Evolutionary conservation across 352 stramenopile species (phyloP).

Genomic region (Globisporangium echinulatum): DNA sequence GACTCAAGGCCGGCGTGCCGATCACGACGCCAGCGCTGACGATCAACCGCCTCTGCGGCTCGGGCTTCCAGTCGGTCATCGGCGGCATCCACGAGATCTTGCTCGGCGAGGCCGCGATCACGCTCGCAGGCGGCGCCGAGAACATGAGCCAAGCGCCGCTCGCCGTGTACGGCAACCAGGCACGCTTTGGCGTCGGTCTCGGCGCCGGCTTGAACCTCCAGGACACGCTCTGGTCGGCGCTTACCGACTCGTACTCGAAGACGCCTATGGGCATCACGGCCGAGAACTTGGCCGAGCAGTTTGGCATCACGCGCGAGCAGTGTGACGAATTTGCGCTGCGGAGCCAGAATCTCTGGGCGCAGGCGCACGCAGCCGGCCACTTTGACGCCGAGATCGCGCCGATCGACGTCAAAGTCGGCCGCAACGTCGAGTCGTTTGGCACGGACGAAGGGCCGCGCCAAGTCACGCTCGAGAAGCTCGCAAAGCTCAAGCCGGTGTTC

Average conservation of each 20-base stretch:
- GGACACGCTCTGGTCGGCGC: conserved; percentile 94
- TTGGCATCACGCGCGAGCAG: conserved; percentile 90
- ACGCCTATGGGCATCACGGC: conserved; percentile 98
- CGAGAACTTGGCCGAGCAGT: conserved; percentile 96
- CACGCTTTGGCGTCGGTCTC: conserved; percentile 91
- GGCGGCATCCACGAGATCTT: conserved; percentile 89
- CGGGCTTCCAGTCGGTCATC: conserved; percentile 95
- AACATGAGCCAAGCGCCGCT: conserved; percentile 97
- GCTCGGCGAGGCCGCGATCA: conserved; percentile 86
- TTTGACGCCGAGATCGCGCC: conserved; percentile 95
- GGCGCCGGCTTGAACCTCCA: conserved; percentile 91
- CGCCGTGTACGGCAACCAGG: conserved; percentile 87
- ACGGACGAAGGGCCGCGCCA: conserved; percentile 75
- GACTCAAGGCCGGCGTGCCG: conserved; percentile 85
- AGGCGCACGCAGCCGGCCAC: conserved; percentile 86
- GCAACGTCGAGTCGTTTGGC: conserved; percentile 81
- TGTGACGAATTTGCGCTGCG: conserved; percentile 93
- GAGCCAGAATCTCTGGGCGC: conserved; percentile 91
- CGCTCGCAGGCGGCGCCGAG: conserved; percentile 87
- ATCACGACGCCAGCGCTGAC: conserved; percentile 92
- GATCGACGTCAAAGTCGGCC: conserved; percentile 86
- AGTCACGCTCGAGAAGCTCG: conserved; percentile 81
- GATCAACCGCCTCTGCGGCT: conserved; percentile 97
- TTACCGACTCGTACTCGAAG: conserved; percentile 94
- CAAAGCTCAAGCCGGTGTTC: conserved; percentile 94